phyloP scores from a whole-genome alignment of 1,139 yeast species.

The Protomyces inundatus region DNA sequence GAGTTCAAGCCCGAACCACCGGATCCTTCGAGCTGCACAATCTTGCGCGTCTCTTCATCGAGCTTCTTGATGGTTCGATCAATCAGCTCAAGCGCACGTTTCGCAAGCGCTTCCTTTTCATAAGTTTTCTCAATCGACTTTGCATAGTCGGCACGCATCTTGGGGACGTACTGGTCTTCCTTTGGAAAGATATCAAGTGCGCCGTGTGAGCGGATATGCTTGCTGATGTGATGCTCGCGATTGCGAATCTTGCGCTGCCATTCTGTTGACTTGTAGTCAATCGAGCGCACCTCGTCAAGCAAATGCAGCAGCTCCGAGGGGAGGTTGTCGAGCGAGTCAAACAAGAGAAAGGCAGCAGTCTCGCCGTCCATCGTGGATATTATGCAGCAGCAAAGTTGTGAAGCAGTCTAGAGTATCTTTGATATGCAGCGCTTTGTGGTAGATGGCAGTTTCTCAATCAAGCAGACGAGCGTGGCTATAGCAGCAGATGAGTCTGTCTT shows the following conservation, averaged over 20 bases:
- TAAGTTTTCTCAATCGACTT: conserved; percentile 59
- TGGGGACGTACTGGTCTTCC: conserved; percentile 61
- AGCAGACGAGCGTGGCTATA: too few relatives aligned
- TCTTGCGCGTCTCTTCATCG: conserved; percentile 22
- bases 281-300: conserved; percentile 68
- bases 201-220: conserved; percentile 77
- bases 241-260: conserved; percentile 61
- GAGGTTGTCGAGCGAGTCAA: conserved; percentile 54
- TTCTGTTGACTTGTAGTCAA: conserved; percentile 65
- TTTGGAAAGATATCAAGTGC: conserved; percentile 76
- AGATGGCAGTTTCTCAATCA: too few relatives aligned
- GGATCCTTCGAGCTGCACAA: conserved; percentile 12
- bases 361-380: conserved; percentile 1
- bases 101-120: conserved; percentile 73
- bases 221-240: conserved; percentile 73
- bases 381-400: not conserved
- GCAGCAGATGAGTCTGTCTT: too few relatives aligned
- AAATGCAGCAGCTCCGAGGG: conserved; percentile 85
- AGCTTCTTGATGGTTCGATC: conserved; percentile 16
- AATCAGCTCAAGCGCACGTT: conserved; percentile 46
- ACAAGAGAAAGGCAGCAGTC: conserved; percentile 23
- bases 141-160: conserved; percentile 65
- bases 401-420: not conserved
- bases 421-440: not conserved
- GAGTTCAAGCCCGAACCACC: conserved; percentile 10